Percentiles rank a stretch among this genome's conserved stretches.
These are phyloP conservation scores for Fusarium setosum DNA, from an alignment of 2,329 filamentous ascomycete species.

Conservation along the genomic window DNA sequence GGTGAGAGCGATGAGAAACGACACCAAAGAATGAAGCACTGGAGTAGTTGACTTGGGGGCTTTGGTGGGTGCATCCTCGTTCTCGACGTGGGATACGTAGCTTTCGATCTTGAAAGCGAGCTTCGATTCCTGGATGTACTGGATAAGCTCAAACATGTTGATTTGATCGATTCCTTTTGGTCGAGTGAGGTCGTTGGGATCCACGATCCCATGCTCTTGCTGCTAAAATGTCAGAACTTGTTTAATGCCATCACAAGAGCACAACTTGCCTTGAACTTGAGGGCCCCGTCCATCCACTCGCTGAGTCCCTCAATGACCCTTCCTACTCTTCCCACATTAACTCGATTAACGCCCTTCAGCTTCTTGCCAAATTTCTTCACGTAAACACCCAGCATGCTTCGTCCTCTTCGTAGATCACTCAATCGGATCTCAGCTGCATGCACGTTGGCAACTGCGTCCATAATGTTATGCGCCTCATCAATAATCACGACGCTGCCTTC, in stretches of 20 bases:
- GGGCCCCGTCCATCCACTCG: conserved; percentile 71
- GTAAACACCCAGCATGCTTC: conserved; percentile 83
- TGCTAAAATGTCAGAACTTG: conserved; percentile 16
- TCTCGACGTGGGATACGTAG: conserved; percentile 75
- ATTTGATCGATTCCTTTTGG: conserved; percentile 94
- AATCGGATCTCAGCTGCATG: conserved; percentile 83
- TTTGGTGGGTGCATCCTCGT: conserved; percentile 51
- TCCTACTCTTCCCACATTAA: conserved; percentile 89
- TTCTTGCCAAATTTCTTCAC: conserved; percentile 89
- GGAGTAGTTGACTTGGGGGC: conserved; percentile 51
- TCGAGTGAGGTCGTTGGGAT: conserved; percentile 77
- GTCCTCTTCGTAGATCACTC: conserved; percentile 76
- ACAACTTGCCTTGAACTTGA: conserved; percentile 58
- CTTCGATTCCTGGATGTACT: conserved; percentile 92
- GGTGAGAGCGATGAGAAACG: conserved; percentile 83
- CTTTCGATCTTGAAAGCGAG: conserved; percentile 94
- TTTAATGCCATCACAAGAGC: not conserved
- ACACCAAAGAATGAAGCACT: conserved; percentile 65
- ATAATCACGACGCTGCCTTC: conserved; percentile 94
- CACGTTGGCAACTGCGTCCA: conserved; percentile 91
- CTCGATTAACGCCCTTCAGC: conserved; percentile 89
- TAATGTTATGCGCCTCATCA: conserved; percentile 97
- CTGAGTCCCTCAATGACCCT: conserved; percentile 84
- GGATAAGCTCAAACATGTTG: conserved; percentile 88
- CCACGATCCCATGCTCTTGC: conserved; percentile 73